Conservation (phyloP, 176 grass and related monocot species). For the sorghum (Sorghum bicolor) region DNA sequence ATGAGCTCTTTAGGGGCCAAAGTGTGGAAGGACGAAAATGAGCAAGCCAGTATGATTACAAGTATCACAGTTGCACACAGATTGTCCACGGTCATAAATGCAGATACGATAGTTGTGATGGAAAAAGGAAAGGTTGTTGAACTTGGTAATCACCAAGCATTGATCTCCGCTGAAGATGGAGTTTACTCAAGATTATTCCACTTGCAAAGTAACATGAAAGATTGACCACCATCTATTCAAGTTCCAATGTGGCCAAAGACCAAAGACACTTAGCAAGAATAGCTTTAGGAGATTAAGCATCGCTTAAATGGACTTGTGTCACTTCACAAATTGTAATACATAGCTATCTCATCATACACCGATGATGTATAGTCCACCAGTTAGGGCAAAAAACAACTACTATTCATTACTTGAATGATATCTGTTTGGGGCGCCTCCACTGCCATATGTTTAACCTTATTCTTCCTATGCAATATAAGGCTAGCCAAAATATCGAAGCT, state of each 20-base stretch:
- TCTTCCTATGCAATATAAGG: neutral
- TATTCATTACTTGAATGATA: neutral
- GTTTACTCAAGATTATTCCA: constrained; percentile 49
- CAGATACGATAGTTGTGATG: constrained; percentile 59
- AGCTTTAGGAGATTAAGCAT: constrained; percentile 26
- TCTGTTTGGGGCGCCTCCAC: neutral
- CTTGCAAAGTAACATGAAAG: constrained; percentile 54
- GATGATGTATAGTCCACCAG: constrained; percentile 5
- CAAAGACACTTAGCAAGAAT: neutral
- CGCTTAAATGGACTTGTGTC: constrained; percentile 21
- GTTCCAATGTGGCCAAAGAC: neutral
- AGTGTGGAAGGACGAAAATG: constrained; percentile 24
- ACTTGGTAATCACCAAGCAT: constrained; percentile 29
- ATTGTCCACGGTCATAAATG: constrained; percentile 45
- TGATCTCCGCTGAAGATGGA: constrained; percentile 28
- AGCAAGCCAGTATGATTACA: constrained; percentile 30
- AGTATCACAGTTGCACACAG: constrained; percentile 62
- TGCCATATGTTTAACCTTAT: neutral
- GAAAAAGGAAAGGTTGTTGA: constrained; percentile 49
- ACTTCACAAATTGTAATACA: constrained; percentile 29
- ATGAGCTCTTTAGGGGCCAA: constrained; percentile 37
- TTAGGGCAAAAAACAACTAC: neutral
- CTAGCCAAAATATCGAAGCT: neutral
- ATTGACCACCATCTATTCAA: constrained; percentile 18
- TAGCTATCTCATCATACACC: constrained; percentile 12